Evolutionary conservation across 176 grass and related monocot genomes (phyloP), one percentile per base, ranked within the genome.

Genomic region (Oryza glumipatula): DNA sequence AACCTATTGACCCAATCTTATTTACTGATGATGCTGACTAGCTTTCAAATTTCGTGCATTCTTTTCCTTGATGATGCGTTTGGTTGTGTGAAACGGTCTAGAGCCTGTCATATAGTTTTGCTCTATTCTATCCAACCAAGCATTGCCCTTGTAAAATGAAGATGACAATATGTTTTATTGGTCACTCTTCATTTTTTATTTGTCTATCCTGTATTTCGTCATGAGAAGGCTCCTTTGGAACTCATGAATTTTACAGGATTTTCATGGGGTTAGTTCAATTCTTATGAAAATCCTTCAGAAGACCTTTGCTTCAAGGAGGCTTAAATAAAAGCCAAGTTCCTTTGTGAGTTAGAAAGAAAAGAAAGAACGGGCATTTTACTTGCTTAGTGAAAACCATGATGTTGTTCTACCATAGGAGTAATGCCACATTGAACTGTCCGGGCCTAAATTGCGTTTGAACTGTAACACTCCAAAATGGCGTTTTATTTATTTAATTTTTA

Each of bases 1-100:
- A 88, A 67, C 23, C 68, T 19, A 32, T 43, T 10, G 81, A 88
- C 2, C 38, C 19, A 12, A 43, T 75, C 47, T 83, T 38, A 4
- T 45, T 76, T 58, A 56, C 35, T 79, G 51, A 80, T 36, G 54
- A 83, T 72, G 16, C 65, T 45, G 65, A 86, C 23, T 15, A 32
- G 32, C 70, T 58, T 82, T 43, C 63, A 78, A 4, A 65, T 26
- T 5, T 1, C 30, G 6, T 71, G 68, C 17, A 13, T 22, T 65
- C n/a, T 71, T 65, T 39, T 14, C 3, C 8, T 23, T 70, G 38
- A 35, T 30, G 48, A 26, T 12, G 8, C 1, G 1, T 36, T 38
- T 76, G 23, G 32, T 64, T 51, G 10, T 16, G 26, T 82, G 76
- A 14, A 71, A 11, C 43, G 45, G 38, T 5, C 0, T 47, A n/a